Evolutionary conservation across 345 rosid genomes (phyloP).

Genomic region (Eucalyptus fibrosa): DNA sequence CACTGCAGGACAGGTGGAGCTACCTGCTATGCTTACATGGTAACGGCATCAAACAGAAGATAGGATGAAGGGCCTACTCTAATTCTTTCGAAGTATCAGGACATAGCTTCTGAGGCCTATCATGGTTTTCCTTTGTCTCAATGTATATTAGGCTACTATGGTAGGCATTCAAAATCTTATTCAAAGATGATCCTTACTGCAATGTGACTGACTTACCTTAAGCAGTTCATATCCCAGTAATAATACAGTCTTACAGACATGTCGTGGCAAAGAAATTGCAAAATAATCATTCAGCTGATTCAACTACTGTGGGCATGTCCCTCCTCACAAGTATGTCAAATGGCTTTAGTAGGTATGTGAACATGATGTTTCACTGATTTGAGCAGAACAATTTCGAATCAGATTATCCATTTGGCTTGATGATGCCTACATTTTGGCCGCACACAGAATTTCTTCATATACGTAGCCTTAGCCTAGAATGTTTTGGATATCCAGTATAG

Average conservation of each 20-base stretch:
- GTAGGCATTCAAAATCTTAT: neutral
- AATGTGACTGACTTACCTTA: too few species aligned
- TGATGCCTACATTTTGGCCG: neutral
- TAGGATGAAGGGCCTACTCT: neutral
- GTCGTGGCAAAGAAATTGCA: too few species aligned
- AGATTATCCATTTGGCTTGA: neutral
- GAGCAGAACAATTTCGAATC: neutral
- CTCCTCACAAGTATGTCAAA: neutral
- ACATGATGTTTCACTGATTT: neutral
- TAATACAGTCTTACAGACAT: too few species aligned
- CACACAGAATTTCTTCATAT: neutral
- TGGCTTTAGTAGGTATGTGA: neutral
- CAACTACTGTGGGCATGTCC: too few species aligned
- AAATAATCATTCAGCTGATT: too few species aligned
- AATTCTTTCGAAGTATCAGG: neutral
- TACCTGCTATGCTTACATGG: conserved; percentile 30
- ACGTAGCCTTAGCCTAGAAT: neutral
- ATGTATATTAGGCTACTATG: neutral
- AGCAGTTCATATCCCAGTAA: too few species aligned
- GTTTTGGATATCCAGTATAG: neutral
- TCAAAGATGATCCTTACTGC: neutral
- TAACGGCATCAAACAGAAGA: conserved; percentile 8
- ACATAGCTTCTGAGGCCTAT: neutral
- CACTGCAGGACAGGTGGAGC: conserved; percentile 14
- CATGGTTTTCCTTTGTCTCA: neutral